Evolutionary conservation across 2,329 filamentous ascomycete genomes (phyloP).

Genomic region (Tricladium varicosporioides): DNA sequence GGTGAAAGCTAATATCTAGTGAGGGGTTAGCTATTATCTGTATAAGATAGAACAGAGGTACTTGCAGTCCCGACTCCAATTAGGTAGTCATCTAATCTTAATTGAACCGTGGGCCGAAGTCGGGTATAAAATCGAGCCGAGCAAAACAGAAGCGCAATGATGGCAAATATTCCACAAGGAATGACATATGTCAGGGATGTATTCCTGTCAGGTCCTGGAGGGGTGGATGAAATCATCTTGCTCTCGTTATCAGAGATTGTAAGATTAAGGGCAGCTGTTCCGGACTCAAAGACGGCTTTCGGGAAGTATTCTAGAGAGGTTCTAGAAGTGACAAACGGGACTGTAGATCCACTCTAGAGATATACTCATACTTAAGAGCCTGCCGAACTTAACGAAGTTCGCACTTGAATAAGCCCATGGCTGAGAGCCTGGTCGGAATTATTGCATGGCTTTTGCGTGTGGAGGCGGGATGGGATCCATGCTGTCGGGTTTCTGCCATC

Average conservation of each 20-base stretch:
- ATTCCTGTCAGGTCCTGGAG: constrained; percentile 9
- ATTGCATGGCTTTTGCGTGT: background rate
- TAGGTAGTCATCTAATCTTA: constrained; percentile 14
- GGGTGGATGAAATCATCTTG: background rate
- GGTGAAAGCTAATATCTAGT: constrained; percentile 8
- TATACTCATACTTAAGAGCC: background rate
- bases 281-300: background rate
- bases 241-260: background rate
- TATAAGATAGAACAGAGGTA: background rate
- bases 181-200: constrained; percentile 7
- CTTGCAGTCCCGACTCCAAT: constrained; percentile 11
- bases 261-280: background rate
- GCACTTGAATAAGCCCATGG: background rate
- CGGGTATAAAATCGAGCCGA: constrained; percentile 11
- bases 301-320: background rate
- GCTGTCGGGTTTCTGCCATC: background rate
- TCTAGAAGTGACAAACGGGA: background rate
- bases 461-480: background rate
- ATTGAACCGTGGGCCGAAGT: background rate
- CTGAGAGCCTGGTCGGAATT: background rate
- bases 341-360: background rate
- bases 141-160: constrained; percentile 9
- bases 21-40: background rate
- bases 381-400: background rate
- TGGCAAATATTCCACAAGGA: constrained; percentile 11